These are phyloP conservation scores for Fusarium beomiforme DNA, from an alignment of 2,329 filamentous ascomycete species.

Conservation along the genomic window DNA sequence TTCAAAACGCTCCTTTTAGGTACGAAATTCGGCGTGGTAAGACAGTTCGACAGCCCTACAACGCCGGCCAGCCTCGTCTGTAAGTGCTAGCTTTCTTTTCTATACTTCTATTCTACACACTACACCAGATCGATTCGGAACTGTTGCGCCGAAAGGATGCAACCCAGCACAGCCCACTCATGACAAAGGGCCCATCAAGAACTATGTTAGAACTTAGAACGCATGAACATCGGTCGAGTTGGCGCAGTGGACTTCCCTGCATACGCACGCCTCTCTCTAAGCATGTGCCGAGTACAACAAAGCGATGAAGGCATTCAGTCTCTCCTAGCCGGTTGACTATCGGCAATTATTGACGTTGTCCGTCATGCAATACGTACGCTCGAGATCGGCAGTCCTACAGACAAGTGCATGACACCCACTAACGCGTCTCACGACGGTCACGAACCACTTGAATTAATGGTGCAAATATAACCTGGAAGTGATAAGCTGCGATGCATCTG, in stretches of 20 bases:
- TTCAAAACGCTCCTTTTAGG: conserved; percentile 41
- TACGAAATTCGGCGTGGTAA: conserved; percentile 48
- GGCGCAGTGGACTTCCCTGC: conserved; percentile 18
- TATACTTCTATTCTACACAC: neutral
- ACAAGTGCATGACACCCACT: conserved; percentile 3
- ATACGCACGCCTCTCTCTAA: conserved; percentile 4
- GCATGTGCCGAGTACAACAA: conserved; percentile 11
- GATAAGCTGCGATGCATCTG: conserved; percentile 13
- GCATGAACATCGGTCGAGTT: conserved; percentile 14
- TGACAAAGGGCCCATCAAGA: neutral
- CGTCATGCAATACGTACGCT: conserved; percentile 20
- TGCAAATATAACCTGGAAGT: neutral
- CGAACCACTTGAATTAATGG: neutral
- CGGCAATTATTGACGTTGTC: conserved; percentile 11
- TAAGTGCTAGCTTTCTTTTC: conserved; percentile 40
- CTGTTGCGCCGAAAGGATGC: neutral
- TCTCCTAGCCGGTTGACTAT: neutral
- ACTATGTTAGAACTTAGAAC: conserved; percentile 10
- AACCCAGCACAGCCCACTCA: conserved; percentile 4
- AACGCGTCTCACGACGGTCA: conserved; percentile 2
- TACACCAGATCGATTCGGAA: neutral
- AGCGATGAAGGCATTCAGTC: conserved; percentile 11
- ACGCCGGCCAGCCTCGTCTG: conserved; percentile 38
- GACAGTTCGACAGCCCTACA: conserved; percentile 43
- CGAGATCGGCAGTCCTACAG: conserved; percentile 3